Evolutionary conservation across 345 rosid species (phyloP).

Genomic region (Sapria himalayana): DNA sequence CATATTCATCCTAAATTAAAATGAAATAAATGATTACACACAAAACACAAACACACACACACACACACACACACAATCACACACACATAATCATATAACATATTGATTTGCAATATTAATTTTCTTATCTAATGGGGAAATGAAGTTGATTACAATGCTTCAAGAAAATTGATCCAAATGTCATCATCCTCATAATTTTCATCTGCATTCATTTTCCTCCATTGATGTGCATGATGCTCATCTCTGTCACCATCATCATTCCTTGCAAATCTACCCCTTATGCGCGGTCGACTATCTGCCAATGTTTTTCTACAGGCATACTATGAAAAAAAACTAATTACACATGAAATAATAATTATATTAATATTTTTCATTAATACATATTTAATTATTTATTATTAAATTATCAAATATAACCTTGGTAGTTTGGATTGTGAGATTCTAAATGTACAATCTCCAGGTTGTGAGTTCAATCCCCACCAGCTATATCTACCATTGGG

Average conservation of each 20-base stretch:
- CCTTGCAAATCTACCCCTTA: slow-evolving; percentile 80
- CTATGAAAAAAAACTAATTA: slow-evolving; percentile 14
- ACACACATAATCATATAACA: slow-evolving; percentile 2
- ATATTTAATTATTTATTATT: not conserved
- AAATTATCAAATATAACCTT: too few species aligned
- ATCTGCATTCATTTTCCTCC: slow-evolving; percentile 21
- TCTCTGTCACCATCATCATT: slow-evolving; percentile 53
- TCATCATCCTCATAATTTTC: slow-evolving; percentile 46
- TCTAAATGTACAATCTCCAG: too few species aligned
- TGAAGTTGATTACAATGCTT: slow-evolving; percentile 33
- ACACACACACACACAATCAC: too few species aligned
- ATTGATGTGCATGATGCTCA: slow-evolving; percentile 21
- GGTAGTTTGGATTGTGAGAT: too few species aligned
- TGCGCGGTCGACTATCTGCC: slow-evolving; percentile 90
- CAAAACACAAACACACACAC: too few species aligned
- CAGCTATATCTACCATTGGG: too few species aligned
- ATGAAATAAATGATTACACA: too few species aligned
- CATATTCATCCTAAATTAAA: too few species aligned
- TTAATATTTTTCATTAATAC: not conserved
- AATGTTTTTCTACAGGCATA: slow-evolving; percentile 86
- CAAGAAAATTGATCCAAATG: slow-evolving; percentile 45
- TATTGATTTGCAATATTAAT: slow-evolving; percentile 7
- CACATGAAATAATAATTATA: too few species aligned
- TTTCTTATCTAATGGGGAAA: too few species aligned
- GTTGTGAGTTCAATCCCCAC: too few species aligned